These are phyloP conservation scores for Dictyostelium discoideum DNA, from an alignment of 78 protist genomes.

Conservation along the genomic window DNA sequence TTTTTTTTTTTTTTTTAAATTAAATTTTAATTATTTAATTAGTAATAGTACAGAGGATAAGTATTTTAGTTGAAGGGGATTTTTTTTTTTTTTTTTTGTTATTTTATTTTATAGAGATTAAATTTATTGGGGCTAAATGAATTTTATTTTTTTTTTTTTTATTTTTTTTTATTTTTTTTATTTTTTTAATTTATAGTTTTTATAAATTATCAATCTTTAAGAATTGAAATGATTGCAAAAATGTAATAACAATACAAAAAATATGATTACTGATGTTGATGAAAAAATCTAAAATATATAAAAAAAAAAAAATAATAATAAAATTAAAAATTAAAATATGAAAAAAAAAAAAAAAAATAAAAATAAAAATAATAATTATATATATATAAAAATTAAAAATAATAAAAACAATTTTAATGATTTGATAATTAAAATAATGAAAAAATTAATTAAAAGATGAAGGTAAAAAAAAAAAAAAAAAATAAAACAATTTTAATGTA, in stretches of 20 bases:
- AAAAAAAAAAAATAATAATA: background rate
- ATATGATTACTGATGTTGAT: slow-evolving; percentile 6
- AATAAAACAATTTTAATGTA: background rate
- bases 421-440: background rate
- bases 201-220: background rate
- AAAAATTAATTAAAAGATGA: background rate
- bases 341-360: background rate
- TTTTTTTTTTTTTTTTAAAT: no score
- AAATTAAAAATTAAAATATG: background rate
- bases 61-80: background rate
- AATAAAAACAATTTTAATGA: background rate
- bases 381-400: background rate
- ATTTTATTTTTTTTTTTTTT: background rate
- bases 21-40: background rate
- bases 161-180: background rate
- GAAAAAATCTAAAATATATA: slow-evolving; percentile 1
- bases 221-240: background rate
- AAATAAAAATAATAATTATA: background rate
- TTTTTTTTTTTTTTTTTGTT: background rate
- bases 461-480: background rate
- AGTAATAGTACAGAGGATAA: background rate
- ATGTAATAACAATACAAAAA: background rate
- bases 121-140: background rate
- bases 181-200: background rate
- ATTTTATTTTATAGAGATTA: background rate